These are phyloP conservation scores for Fusarium pininemorale DNA, from an alignment of 2,329 filamentous ascomycete species.

Conservation along the genomic window DNA sequence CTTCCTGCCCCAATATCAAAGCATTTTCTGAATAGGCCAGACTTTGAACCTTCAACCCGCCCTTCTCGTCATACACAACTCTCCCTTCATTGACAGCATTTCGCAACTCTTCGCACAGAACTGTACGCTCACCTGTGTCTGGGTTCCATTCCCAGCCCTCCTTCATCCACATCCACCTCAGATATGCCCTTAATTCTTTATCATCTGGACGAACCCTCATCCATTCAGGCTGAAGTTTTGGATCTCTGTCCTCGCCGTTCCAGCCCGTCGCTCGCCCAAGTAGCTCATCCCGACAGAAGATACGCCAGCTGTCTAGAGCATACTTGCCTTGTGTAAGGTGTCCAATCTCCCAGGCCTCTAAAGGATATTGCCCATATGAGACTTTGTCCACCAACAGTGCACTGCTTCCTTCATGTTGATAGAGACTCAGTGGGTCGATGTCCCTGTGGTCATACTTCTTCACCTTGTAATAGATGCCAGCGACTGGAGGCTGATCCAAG, in stretches of 20 bases:
- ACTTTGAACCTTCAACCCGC: conserved; percentile 50
- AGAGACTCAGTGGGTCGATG: conserved; percentile 30
- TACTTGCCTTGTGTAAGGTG: conserved; percentile 86
- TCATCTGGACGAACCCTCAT: conserved; percentile 84
- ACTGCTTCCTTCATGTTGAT: not conserved
- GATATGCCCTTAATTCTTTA: conserved; percentile 87
- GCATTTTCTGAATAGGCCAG: not conserved
- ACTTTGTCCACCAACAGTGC: not conserved
- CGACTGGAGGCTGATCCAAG: conserved; percentile 68
- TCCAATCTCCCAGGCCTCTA: conserved; percentile 80
- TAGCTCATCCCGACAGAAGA: conserved; percentile 86
- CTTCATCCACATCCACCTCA: conserved; percentile 91
- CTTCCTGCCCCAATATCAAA: not conserved
- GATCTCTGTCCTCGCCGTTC: conserved; percentile 64
- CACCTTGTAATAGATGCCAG: conserved; percentile 63
- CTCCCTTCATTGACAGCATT: conserved; percentile 65
- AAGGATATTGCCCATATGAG: conserved; percentile 22
- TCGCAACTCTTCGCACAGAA: conserved; percentile 63
- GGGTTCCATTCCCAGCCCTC: conserved; percentile 87
- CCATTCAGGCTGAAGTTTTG: conserved; percentile 84
- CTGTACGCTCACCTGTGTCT: conserved; percentile 69
- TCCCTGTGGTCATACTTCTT: conserved; percentile 57
- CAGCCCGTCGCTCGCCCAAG: conserved; percentile 72
- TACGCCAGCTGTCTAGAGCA: conserved; percentile 89
- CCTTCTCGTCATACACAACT: conserved; percentile 64